Base-by-base conservation (phyloP, 257 asterid species). In the Solanum piurae region DNA sequence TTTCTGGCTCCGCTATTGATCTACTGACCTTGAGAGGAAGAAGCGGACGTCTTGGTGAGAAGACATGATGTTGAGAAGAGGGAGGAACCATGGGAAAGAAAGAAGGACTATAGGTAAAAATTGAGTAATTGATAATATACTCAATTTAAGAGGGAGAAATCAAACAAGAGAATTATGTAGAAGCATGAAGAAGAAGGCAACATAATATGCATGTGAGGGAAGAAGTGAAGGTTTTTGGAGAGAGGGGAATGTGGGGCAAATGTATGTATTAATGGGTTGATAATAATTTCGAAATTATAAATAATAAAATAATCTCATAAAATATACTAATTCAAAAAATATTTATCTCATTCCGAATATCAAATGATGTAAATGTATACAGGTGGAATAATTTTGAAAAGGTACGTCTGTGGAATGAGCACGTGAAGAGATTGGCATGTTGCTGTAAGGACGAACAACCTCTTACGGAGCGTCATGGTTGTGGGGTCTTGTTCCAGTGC, bases 21-120 rank as follows among this genome's bases (percentile, higher is more conserved):
- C 6, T 42, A 27, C 64, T 14, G 42, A 93, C 98, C 95, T 95
- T 89, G 97, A 87, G 64, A 91, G 44, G 89, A 92, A 91, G 90
- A 90, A 88, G 80, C 42, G 90, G 92, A 83, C 92, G 95, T 88
- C 83, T 90, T 95, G 93, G 90, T 23, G 64, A 74, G 94, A 90
- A 88, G 96, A 92, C 99, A 96, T 96, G 66, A 96, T 96, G 66
- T 83, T 86, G 71, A 91, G 46, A 25, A 77, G 93, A 86, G 85
- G 31, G 11, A 85, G 93, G 21, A 91, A 96, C 94, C 98, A 95
- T 95, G 94, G 93, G 91, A 89, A 80, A 21, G 89, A 88, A 88
- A 49, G 42, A 29, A 49, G 29, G 7, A 49, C 5, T 46, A 46
- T 44, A 14, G 68, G 34, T 9, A 16, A 46, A 80, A 7, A 25